Conservation (phyloP, 257 asterid genomes). For the Ehretia macrophylla region DNA sequence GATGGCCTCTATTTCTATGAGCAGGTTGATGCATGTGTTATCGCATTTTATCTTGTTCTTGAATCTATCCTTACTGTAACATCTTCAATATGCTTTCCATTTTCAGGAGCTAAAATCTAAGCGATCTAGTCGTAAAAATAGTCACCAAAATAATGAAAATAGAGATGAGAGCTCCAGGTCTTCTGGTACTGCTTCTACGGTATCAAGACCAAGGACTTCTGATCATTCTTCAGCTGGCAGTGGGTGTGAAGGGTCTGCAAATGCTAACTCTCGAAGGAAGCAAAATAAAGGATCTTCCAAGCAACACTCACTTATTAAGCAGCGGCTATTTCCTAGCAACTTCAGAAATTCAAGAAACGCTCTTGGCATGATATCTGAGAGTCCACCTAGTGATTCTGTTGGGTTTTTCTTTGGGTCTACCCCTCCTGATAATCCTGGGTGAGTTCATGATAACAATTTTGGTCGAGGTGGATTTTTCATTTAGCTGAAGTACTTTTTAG, state of each 20-base stretch:
- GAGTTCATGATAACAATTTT: slow-evolving; percentile 19
- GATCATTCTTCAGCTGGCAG: slow-evolving; percentile 51
- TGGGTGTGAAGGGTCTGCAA: slow-evolving; percentile 40
- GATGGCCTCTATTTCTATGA: slow-evolving; percentile 86
- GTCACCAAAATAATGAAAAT: slow-evolving; percentile 32
- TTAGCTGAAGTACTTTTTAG: neutral
- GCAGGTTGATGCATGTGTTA: slow-evolving; percentile 56
- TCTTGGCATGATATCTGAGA: slow-evolving; percentile 50
- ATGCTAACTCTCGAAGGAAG: slow-evolving; percentile 51
- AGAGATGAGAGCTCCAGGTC: slow-evolving; percentile 47
- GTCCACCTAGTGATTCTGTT: slow-evolving; percentile 76
- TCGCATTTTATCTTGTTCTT: slow-evolving; percentile 9
- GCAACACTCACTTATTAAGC: slow-evolving; percentile 52
- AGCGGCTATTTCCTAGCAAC: slow-evolving; percentile 60
- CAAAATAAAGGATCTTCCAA: slow-evolving; percentile 53
- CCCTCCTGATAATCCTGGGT: slow-evolving; percentile 82
- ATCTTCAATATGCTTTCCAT: slow-evolving; percentile 7
- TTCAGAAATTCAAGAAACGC: slow-evolving; percentile 41
- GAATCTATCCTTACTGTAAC: slow-evolving; percentile 1
- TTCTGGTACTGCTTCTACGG: slow-evolving; percentile 30
- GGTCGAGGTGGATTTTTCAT: neutral
- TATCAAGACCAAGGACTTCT: slow-evolving; percentile 32
- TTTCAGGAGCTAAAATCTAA: slow-evolving; percentile 70
- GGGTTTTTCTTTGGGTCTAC: slow-evolving; percentile 94
- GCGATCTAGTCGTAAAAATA: slow-evolving; percentile 35